Base-by-base conservation (phyloP, 1,284 basidiomycete genomes). In the Ceratobasidium theobromae region DNA sequence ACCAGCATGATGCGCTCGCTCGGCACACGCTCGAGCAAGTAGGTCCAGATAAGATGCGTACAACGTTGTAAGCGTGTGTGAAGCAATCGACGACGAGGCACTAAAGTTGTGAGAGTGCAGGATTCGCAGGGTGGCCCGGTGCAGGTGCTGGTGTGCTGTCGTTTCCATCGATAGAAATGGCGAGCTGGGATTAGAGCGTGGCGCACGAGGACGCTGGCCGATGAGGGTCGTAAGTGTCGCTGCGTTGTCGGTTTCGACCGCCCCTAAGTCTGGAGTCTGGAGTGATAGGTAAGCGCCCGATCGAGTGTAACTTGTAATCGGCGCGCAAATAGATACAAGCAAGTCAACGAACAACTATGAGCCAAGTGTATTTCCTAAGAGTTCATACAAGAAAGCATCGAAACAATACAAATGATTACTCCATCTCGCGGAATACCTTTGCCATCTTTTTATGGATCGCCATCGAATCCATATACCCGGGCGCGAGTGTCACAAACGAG, bases 101-200 rank as follows among this genome's bases (percentile, higher is more conserved):
- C 86, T 83, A 76, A 91, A 91, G 67, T 80, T 81, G 71, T 90
- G 83, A 0, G 88, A 86, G 71, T 91, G 88, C 9, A 91, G 80
- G 21, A 87, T 86, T 67, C 86, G 82, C 71, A 86, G 80, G 0
- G 83, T 82, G 0, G 81, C 83, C 6, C 85, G 80, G 76, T 90
- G 88, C 64, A 91, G 79, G 60, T 89, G 75, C 28, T 53, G 41
- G 40, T 53, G 57, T 46, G 66, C 65, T n/a, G 68, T 52, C 14
- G 41, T 12, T 48, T 69, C 68, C 68, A 69, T 69, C 35, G 32
- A 27, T 8, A 8, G 8, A 8, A 38, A 8, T 38, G 16, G 35
- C 35, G 9, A 16, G n/a, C n/a, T n/a, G n/a, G n/a, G n/a, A n/a
- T n/a, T n/a, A n/a, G n/a, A n/a, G n/a, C n/a, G n/a, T n/a, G n/a